A percentile compares a stretch with the other conserved stretches of the same genome.
Conservation (phyloP, 495 filamentous ascomycete genomes). For the Tuber microsphaerosporum region DNA sequence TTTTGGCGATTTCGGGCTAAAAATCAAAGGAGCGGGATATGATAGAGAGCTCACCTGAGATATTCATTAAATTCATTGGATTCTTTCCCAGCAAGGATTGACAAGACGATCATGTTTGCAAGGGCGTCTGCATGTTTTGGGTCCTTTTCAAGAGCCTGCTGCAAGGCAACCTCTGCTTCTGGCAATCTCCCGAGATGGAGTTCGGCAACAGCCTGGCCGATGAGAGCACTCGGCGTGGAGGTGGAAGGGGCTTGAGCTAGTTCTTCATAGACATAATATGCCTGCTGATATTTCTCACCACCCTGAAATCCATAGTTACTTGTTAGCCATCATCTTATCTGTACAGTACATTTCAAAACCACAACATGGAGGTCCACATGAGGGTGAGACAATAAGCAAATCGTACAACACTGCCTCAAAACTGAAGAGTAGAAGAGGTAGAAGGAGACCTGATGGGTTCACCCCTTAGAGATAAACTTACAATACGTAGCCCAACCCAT, state of each 20-base stretch:
- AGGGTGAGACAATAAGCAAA: background rate
- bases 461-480: constrained; percentile 46
- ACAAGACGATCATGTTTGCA: constrained; percentile 73
- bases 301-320: constrained; percentile 50
- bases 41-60: constrained; percentile 49
- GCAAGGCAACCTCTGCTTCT: constrained; percentile 79
- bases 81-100: constrained; percentile 65
- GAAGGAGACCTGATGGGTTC: background rate
- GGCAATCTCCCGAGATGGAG: constrained; percentile 81
- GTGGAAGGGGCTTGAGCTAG: constrained; percentile 76
- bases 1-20: background rate
- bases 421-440: background rate
- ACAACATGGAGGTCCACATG: background rate
- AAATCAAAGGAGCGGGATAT: background rate
- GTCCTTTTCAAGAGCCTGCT: constrained; percentile 69
- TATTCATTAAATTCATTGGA: constrained; percentile 53
- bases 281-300: constrained; percentile 90
- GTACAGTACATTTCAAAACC: background rate
- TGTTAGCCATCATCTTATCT: constrained; percentile 15
- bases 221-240: constrained; percentile 58
- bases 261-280: constrained; percentile 98
- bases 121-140: constrained; percentile 63
- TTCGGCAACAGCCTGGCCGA: constrained; percentile 86
- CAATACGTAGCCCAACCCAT: constrained; percentile 84
- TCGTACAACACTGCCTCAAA: background rate